Conservation (phyloP, 1,139 yeast genomes). For the Kluyveromyces marxianus region DNA sequence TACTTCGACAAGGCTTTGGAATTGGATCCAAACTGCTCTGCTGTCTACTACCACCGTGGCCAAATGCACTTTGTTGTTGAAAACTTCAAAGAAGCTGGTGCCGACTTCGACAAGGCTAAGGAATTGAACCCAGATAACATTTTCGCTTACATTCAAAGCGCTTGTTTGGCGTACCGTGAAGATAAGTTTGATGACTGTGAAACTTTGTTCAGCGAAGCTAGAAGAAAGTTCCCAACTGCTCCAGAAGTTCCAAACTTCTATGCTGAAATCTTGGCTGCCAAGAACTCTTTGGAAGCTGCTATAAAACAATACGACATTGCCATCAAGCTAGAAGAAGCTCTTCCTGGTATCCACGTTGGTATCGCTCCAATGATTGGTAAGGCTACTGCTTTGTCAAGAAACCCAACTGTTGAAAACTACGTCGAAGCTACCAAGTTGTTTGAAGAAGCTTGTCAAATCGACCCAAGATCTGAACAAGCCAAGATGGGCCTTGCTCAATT, state of each 20-base stretch:
- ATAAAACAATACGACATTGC: conserved; percentile 82
- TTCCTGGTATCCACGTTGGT: conserved; percentile 54
- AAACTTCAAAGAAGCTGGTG: conserved; percentile 65
- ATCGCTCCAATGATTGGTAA: conserved; percentile 87
- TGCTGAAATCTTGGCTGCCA: conserved; percentile 88
- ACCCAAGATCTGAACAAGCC: conserved; percentile 85
- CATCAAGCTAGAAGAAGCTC: conserved; percentile 61
- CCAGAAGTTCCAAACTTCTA: conserved; percentile 93
- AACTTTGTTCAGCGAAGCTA: conserved; percentile 65
- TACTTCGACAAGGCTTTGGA: conserved; percentile 62
- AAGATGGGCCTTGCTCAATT: conserved; percentile 86
- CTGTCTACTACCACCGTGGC: conserved; percentile 89
- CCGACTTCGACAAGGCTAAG: conserved; percentile 70
- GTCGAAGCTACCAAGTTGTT: conserved; percentile 62
- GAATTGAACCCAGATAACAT: conserved; percentile 69
- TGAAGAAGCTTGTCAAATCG: conserved; percentile 70
- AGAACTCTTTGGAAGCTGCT: conserved; percentile 66
- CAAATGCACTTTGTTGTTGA: conserved; percentile 81
- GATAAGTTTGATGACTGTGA: conserved; percentile 57
- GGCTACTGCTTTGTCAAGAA: conserved; percentile 66
- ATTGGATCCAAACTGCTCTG: conserved; percentile 66
- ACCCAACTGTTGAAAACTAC: conserved; percentile 43
- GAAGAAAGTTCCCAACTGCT: conserved; percentile 70
- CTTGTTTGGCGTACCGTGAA: conserved; percentile 84
- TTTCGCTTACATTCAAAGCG: conserved; percentile 84